phyloP scores from a whole-genome alignment of 2,329 filamentous ascomycete genomes.

The Huntiella abstrusa region DNA sequence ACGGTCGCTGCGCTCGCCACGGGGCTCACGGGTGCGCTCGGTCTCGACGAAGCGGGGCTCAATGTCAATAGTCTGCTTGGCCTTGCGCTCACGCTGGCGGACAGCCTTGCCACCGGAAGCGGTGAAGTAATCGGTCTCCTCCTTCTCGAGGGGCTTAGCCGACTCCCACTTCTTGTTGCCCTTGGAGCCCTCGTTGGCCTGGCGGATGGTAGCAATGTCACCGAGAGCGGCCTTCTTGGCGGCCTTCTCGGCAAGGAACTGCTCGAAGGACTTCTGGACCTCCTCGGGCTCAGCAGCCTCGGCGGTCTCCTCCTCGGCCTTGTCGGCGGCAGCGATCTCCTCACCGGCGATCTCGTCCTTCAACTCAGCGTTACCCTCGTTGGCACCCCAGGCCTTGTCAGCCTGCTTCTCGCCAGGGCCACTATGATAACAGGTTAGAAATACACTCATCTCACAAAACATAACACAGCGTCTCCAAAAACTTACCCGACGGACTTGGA shows the following conservation, averaged over 20 bases:
- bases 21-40: conserved; percentile 35
- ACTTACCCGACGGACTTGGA: conserved; percentile 30
- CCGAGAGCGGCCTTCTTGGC: conserved; percentile 61
- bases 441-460: conserved; percentile 9
- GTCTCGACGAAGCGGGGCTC: conserved; percentile 67
- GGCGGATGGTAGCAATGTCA: conserved; percentile 49
- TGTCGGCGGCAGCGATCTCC: conserved; percentile 68
- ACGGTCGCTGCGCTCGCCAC: conserved; percentile 33
- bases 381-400: conserved; percentile 74
- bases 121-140: conserved; percentile 59
- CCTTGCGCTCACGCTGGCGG: conserved; percentile 78
- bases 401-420: conserved; percentile 61
- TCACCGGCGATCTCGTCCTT: conserved; percentile 85
- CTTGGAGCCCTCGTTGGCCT: conserved; percentile 83
- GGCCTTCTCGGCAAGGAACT: conserved; percentile 58
- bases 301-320: conserved; percentile 41
- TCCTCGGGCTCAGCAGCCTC: conserved; percentile 50
- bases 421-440: conserved; percentile 23
- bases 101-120: conserved; percentile 55
- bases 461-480: not conserved
- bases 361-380: conserved; percentile 64
- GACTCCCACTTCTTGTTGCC: conserved; percentile 80
- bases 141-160: conserved; percentile 53
- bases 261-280: conserved; percentile 75
- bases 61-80: conserved; percentile 77